Evolutionary conservation across 441 rosid species (phyloP).

Genomic region (Pelargonium cotyledonis): DNA sequence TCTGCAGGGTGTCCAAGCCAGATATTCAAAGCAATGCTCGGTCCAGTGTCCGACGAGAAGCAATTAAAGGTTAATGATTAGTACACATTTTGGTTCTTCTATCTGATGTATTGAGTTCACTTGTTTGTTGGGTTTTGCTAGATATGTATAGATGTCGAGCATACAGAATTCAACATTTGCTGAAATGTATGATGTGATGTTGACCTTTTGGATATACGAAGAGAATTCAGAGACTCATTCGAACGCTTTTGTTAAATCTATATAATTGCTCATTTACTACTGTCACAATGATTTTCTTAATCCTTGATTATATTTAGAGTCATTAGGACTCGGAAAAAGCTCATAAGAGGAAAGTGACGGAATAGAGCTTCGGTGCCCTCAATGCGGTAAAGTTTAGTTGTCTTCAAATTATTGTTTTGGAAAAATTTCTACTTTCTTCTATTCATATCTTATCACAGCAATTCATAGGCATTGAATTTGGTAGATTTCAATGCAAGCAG

Average conservation of each 20-base stretch:
- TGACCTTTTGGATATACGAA: conserved; percentile 59
- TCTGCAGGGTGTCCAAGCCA: not conserved
- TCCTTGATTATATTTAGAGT: conserved; percentile 23
- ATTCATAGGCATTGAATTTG: not conserved
- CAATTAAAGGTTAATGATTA: conserved; percentile 45
- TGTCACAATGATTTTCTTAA: conserved; percentile 4
- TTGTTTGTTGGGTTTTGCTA: conserved; percentile 26
- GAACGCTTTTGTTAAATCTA: too few relatives aligned
- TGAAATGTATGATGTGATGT: conserved; percentile 88
- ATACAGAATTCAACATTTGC: conserved; percentile 90
- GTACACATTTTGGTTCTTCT: not conserved
- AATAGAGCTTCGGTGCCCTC: not conserved
- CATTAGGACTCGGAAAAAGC: not conserved
- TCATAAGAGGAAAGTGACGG: not conserved
- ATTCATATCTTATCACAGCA: conserved; percentile 1
- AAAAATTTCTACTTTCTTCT: not conserved
- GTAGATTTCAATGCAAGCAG: conserved; percentile 13
- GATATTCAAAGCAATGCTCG: not conserved
- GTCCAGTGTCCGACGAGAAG: conserved; percentile 22
- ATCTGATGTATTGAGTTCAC: not conserved
- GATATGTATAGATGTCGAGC: conserved; percentile 65
- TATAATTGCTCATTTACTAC: too few relatives aligned
- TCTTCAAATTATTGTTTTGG: not conserved
- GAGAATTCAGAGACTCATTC: too few relatives aligned
- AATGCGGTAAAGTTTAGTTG: not conserved